Base-by-base conservation (phyloP, 805 yeast species). In the Metschnikowia orientalis region DNA sequence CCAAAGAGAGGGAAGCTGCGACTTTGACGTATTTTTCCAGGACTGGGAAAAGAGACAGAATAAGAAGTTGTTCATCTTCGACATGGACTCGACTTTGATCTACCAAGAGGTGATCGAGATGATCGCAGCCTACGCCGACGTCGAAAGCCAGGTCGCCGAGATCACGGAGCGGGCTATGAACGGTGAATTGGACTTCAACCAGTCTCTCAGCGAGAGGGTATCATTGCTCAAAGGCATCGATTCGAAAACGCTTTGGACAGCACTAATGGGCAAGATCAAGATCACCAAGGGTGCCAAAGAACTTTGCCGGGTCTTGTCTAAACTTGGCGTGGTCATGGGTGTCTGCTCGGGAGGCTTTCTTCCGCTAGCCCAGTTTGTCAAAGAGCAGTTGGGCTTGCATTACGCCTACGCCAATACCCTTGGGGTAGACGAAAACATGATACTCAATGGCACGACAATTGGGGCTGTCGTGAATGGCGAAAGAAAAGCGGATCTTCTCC, bases 121-220 rank as follows among this genome's bases (percentile, higher is more conserved):
- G 53, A 90, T 92, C 45, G 98, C 98, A 2, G 87, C 87, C 0
- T 81, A 85, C 49, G 97, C 96, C n/a, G 71, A 75, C 45, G 95
- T 92, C 20, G 96, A 92, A 52, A 77, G 71, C 5, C 69, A 86
- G 55, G 98, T 92, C 5, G 83, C 90, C 4, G 82, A 71, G 18
- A 89, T 92, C 48, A 92, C 99, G 2, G 86, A 82, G 23, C 71
- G 86, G 16, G 97, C 98, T 13, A 92, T 92, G 99, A 89, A 90
- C 49, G 97, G 97, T 17, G 95, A 90, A 53, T 65, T 92, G 12
- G 97, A 92, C 55, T 92, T 92, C 67, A 77, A 75, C 41, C 85
- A 83, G 45, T 85, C 95, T 0, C 64, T 92, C 29, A 67, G 67
- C 1, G 76, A 76, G 53, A 73, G 99, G 36, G 97, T 87, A 6